Base-by-base conservation (phyloP, 495 filamentous ascomycete species). In the Chaetomium fimeti region DNA sequence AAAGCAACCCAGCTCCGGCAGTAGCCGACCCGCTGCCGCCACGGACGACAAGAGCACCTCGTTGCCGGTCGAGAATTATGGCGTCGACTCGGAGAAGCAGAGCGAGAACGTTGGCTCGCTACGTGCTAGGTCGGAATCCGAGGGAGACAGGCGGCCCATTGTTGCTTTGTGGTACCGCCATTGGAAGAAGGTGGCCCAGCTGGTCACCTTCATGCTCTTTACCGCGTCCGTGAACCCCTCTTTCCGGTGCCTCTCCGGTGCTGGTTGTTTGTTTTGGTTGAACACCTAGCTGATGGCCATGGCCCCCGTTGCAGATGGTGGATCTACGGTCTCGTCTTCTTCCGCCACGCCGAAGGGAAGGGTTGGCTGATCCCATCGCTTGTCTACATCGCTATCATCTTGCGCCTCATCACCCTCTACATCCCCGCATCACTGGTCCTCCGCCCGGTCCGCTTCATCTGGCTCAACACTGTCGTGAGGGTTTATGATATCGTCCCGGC, bases 281-380 rank as follows among this genome's bases (percentile, higher is more conserved):
- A 56, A 13, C 9, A 16, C n/a, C 60, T 5, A 45, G 40, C 62
- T 67, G 57, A 64, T 60, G 49, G 49, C 57, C 28, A 42, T 40
- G 47, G 29, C 54, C 38, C 45, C 32, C 32, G 5, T 36, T 65
- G 38, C 66, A 92, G 90, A 58, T 96, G 92, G 92, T 96, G 91
- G 91, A 92, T 94, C 62, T 89, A 87, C 49, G 87, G 89, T 47
- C 81, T 96, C 22, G 79, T 93, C 63, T 78, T 88, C 49, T 89
- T 90, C 72, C 85, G 88, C 22, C 89, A 91, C 73, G 83, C 85
- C 18, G 66, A 88, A 68, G 88, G 91, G 71, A 83, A 85, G 69
- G 88, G 88, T 61, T 97, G 92, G 92, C 67, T 96, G 67, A 85
- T 92, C 38, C 91, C 92, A 9, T 92, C 93, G 76, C 82, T 97